Evolutionary conservation across 2,329 filamentous ascomycete genomes (phyloP).

Genomic region (Cylindrodendrum hubeiense): DNA sequence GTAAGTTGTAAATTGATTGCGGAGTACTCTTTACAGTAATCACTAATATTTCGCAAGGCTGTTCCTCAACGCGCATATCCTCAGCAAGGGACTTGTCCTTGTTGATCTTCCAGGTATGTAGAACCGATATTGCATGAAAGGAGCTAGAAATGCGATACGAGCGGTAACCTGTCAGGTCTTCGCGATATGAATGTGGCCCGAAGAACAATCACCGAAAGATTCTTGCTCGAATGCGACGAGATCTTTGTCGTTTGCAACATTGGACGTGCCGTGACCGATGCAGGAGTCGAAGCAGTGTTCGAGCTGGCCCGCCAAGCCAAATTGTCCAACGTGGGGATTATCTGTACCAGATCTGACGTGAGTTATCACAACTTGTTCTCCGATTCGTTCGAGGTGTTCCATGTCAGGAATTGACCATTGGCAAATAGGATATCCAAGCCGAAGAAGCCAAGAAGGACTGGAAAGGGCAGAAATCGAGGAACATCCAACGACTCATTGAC

Average conservation of each 20-base stretch:
- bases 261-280: slow-evolving; percentile 56
- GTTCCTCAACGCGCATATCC: slow-evolving; percentile 57
- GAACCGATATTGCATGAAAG: too few relatives aligned
- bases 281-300: slow-evolving; percentile 55
- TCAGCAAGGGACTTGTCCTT: slow-evolving; percentile 61
- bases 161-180: slow-evolving; percentile 49
- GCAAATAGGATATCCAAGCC: slow-evolving; percentile 46
- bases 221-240: slow-evolving; percentile 59
- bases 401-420: neutral
- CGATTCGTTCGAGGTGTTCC: neutral
- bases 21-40: neutral
- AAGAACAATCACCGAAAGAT: slow-evolving; percentile 57
- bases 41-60: slow-evolving; percentile 53
- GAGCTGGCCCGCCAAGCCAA: slow-evolving; percentile 53
- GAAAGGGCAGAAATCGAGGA: slow-evolving; percentile 35
- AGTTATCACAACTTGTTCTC: neutral
- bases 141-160: neutral
- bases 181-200: slow-evolving; percentile 61
- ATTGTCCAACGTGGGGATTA: slow-evolving; percentile 56
- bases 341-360: slow-evolving; percentile 59
- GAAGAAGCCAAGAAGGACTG: slow-evolving; percentile 50
- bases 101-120: slow-evolving; percentile 61
- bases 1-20: slow-evolving; percentile 41
- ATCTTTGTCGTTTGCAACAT: slow-evolving; percentile 60
- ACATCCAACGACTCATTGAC: slow-evolving; percentile 34